Evolutionary conservation across 1,139 yeast genomes (phyloP).

Genomic region (Yamadazyma spencermartinsiae): DNA sequence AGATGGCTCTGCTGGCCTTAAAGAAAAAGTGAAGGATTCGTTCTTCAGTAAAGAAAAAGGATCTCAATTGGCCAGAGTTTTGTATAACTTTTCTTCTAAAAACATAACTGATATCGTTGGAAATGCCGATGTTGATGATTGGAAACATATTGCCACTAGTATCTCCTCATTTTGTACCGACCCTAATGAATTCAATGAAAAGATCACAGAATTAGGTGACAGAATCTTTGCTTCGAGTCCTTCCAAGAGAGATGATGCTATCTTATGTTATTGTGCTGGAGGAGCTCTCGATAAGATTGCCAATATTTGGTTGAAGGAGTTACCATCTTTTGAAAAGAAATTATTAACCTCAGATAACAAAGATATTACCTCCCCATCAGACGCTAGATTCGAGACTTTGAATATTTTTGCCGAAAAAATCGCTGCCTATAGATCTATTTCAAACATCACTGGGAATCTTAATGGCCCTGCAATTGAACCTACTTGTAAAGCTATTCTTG

Average conservation of each 20-base stretch:
- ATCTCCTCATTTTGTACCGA: slow-evolving; percentile 58
- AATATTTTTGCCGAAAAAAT: slow-evolving; percentile 83
- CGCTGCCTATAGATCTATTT: slow-evolving; percentile 66
- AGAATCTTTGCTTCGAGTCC: slow-evolving; percentile 35
- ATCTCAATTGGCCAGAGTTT: slow-evolving; percentile 67
- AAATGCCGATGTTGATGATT: slow-evolving; percentile 73
- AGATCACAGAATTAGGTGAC: slow-evolving; percentile 74
- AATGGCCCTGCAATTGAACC: slow-evolving; percentile 51
- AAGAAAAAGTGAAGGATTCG: slow-evolving; percentile 66
- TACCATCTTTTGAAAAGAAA: slow-evolving; percentile 56
- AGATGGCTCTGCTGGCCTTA: slow-evolving; percentile 63
- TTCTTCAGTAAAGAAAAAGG: slow-evolving; percentile 63
- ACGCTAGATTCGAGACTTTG: slow-evolving; percentile 82
- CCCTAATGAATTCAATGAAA: slow-evolving; percentile 47
- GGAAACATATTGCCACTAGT: slow-evolving; percentile 81
- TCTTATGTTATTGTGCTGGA: slow-evolving; percentile 79
- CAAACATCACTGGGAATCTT: slow-evolving; percentile 40
- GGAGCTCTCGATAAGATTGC: slow-evolving; percentile 78
- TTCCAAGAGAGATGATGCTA: slow-evolving; percentile 64
- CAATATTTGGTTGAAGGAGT: slow-evolving; percentile 79
- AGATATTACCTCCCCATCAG: slow-evolving; percentile 62
- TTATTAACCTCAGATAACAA: slow-evolving; percentile 38
- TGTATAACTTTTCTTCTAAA: slow-evolving; percentile 62
- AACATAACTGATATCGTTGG: slow-evolving; percentile 72
- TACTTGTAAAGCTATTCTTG: slow-evolving; percentile 61